These are phyloP conservation scores for Saccharomycopsis capsularis DNA, from an alignment of 805 yeast species.

Conservation along the genomic window DNA sequence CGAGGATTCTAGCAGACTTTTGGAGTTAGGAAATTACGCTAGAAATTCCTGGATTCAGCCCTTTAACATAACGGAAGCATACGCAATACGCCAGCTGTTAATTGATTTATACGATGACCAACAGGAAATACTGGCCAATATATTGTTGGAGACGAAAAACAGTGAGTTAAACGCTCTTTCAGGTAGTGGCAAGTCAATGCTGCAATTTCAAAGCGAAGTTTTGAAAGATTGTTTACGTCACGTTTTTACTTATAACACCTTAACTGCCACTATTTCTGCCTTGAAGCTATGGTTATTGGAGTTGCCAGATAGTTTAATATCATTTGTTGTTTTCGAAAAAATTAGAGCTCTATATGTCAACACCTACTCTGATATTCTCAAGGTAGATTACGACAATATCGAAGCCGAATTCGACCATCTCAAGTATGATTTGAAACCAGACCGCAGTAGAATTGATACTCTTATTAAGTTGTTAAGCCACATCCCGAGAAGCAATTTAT, in stretches of 20 bases:
- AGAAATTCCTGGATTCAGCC: slow-evolving; percentile 19
- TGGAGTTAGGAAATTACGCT: slow-evolving; percentile 16
- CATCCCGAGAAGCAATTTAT: slow-evolving; percentile 29
- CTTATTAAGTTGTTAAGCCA: slow-evolving; percentile 23
- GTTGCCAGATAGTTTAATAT: slow-evolving; percentile 51
- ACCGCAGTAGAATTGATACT: background rate
- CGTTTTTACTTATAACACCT: background rate
- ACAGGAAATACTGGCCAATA: slow-evolving; percentile 3
- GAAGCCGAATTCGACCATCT: background rate
- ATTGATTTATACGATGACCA: slow-evolving; percentile 10
- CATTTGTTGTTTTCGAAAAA: slow-evolving; percentile 29
- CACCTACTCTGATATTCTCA: slow-evolving; percentile 3
- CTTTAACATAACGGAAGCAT: slow-evolving; percentile 19
- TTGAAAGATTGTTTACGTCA: slow-evolving; percentile 4
- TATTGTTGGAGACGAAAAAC: slow-evolving; percentile 4
- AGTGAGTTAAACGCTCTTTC: slow-evolving; percentile 12
- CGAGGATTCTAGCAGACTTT: background rate
- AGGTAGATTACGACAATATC: background rate
- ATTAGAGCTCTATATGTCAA: slow-evolving; percentile 18
- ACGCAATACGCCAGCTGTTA: slow-evolving; percentile 9
- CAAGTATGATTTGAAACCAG: background rate
- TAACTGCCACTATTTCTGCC: slow-evolving; percentile 30
- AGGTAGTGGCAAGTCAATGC: background rate
- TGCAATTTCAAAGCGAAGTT: slow-evolving; percentile 9
- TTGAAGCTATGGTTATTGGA: slow-evolving; percentile 52